Base-by-base conservation (phyloP, 1,139 yeast genomes). In the Geotrichum carabidarum region DNA sequence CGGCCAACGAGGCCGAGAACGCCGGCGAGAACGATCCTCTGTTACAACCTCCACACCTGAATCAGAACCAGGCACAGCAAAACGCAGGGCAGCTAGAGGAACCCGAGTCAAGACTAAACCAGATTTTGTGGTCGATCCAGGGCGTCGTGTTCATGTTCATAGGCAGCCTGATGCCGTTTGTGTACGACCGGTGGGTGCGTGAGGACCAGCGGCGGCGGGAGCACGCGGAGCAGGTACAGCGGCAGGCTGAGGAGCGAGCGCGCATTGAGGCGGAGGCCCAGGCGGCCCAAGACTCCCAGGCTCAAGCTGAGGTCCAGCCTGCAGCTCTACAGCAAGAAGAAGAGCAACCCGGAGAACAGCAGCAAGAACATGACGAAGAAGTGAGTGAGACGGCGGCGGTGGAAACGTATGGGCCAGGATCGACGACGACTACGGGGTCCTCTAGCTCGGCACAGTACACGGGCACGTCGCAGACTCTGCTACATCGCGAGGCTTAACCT, bases 151-250 rank as follows among this genome's bases (percentile, higher is more conserved):
- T 58, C 27, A 55, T 65, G 54, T 57, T 64, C 42, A 34, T 65
- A 11, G 63, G 61, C 17, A 64, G 66, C 41, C 30, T 64, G 36
- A 48, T 64, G 22, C 68, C 68, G 0, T 55, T 61, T n/a, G 50
- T 63, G 31, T 57, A 62, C 44, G 64, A 60, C 22, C 44, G 59
- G 22, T 65, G 68, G 68, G 55, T 45, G n/a, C 58, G 53, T 12
- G 65, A 62, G 42, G 63, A 61, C 41, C 44, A 48, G 14, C 51
- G 54, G 15, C 52, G 65, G 14, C 51, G 60, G 17, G 56, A 54
- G 11, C 60, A 60, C 27, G 60, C 51, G 1, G 57, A 54, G 17
- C 56, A 22, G 12, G 15, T 41, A 2, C 38, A 45, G 15, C 14
- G 49, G 34, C 42, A 22, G 15, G 7, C 38, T 18, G 41, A 44